Conservation (phyloP, 2,329 filamentous ascomycete genomes). For the Calonectria naviculata region DNA sequence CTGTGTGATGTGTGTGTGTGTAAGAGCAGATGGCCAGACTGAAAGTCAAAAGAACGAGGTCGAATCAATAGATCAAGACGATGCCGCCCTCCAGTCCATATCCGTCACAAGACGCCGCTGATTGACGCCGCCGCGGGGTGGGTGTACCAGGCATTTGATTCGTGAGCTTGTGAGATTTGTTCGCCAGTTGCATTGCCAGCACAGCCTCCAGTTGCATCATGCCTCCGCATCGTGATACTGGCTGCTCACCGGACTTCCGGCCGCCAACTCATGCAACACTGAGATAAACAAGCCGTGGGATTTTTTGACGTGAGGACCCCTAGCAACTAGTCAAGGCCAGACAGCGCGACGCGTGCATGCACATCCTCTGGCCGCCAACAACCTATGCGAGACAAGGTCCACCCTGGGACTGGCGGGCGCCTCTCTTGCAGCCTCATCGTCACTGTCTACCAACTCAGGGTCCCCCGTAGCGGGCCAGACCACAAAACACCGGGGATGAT, state of each 20-base stretch:
- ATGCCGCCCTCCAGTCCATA: conserved; percentile 27
- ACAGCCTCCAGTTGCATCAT: conserved; percentile 18
- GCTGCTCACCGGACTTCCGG: background rate
- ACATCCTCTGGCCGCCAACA: conserved; percentile 26
- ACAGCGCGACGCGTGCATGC: conserved; percentile 31
- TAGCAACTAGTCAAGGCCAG: conserved; percentile 4
- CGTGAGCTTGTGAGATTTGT: conserved; percentile 12
- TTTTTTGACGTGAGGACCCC: background rate
- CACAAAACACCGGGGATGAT: background rate
- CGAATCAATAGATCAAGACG: conserved; percentile 18
- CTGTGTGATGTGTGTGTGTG: conserved; percentile 27
- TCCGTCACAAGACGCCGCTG: conserved; percentile 30
- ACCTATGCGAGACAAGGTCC: conserved; percentile 24
- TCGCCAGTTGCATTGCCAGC: conserved; percentile 10
- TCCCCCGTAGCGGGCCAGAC: background rate
- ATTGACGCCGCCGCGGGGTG: conserved; percentile 10
- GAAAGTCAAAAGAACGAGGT: conserved; percentile 25
- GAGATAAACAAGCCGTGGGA: background rate
- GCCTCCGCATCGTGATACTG: conserved; percentile 6
- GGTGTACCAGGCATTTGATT: conserved; percentile 13
- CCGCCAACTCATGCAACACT: background rate
- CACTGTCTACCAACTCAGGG: background rate
- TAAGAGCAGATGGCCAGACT: background rate
- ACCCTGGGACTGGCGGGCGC: conserved; percentile 34
- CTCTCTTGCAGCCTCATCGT: conserved; percentile 30